Evolutionary conservation across 352 stramenopile genomes (phyloP), one percentile per base, ranked within the genome.

Genomic region (Stramenopiles sp.): DNA sequence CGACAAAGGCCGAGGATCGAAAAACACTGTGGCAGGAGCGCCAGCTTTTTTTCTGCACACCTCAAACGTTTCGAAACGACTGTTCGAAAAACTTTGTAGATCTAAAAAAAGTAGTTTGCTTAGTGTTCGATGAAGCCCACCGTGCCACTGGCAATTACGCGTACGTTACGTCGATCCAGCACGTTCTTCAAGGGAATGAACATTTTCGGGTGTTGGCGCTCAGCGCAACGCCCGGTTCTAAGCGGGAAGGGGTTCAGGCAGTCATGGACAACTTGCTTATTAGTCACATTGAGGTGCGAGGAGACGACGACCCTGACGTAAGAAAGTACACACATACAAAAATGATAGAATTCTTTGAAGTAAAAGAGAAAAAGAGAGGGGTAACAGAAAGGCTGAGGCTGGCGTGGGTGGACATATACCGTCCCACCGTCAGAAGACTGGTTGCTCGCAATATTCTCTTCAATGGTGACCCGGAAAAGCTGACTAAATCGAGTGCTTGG

Each of bases 111-210:
- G 88, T 98, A 75, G 93, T 97, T 12, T 98, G 93, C 76, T 79
- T 99, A 36, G 93, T 99, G 0, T 80, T 98, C 43, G 94, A 99
- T 78, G 94, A 99, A 83, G 94, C 93, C 0, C 96, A 99, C 81
- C 88, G 91, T 4, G 93, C 95, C 0, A 96, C 87, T 0, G 94
- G 94, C 32, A 94, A 98, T 71, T 98, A 98, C 80, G 90, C 94
- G 0, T 98, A 98, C 78, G 92, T 87, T 49, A 86, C 83, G n/a
- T 88, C 98, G 35, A 85, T 92, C n/a, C 80, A 88, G 63, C 80
- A 84, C 79, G 81, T 90, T 34, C 81, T 85, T 73, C 77, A 80
- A 1, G 80, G 80, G 35, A 94, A 86, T 35, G 80, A 73, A 12
- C 86, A 89, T 68, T 96, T 96, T 74, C 88, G 92, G 3, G 83